phyloP scores from a whole-genome alignment of 352 stramenopile species.

The Elongisporangium anandrum region DNA sequence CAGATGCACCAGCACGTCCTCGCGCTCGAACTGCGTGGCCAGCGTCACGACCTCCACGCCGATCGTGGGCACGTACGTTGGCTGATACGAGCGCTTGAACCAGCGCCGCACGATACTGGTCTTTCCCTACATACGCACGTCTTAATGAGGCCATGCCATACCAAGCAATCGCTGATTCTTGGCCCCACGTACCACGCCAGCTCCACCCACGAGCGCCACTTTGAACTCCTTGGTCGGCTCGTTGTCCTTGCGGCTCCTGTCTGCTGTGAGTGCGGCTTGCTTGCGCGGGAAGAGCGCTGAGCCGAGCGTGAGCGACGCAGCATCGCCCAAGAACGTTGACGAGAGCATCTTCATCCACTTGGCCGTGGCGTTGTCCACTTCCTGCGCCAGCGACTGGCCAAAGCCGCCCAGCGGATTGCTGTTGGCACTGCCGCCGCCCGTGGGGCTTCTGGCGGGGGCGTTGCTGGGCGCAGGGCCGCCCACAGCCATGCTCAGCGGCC shows the following conservation, averaged over 20 bases:
- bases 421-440: background rate
- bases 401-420: conserved; percentile 9
- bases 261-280: conserved; percentile 13
- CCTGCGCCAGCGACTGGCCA: conserved; percentile 14
- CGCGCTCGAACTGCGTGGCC: conserved; percentile 30
- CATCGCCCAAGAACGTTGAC: conserved; percentile 68
- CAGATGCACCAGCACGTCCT: conserved; percentile 57
- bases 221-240: conserved; percentile 65
- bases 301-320: background rate
- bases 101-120: conserved; percentile 77
- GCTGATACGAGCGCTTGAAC: conserved; percentile 65
- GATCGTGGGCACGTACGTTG: conserved; percentile 71
- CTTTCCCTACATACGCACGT: conserved; percentile 48
- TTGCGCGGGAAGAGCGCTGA: conserved; percentile 42
- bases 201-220: conserved; percentile 75
- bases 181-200: conserved; percentile 46
- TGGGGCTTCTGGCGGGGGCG: background rate
- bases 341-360: conserved; percentile 86
- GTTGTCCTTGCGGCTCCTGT: conserved; percentile 22
- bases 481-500: background rate
- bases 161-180: background rate
- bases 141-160: background rate
- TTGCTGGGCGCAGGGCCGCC: background rate
- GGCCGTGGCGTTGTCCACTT: conserved; percentile 36
- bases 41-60: conserved; percentile 69